Evolutionary conservation across 2,329 filamentous ascomycete species (phyloP).

Genomic region (Aspergillus viridinutans): DNA sequence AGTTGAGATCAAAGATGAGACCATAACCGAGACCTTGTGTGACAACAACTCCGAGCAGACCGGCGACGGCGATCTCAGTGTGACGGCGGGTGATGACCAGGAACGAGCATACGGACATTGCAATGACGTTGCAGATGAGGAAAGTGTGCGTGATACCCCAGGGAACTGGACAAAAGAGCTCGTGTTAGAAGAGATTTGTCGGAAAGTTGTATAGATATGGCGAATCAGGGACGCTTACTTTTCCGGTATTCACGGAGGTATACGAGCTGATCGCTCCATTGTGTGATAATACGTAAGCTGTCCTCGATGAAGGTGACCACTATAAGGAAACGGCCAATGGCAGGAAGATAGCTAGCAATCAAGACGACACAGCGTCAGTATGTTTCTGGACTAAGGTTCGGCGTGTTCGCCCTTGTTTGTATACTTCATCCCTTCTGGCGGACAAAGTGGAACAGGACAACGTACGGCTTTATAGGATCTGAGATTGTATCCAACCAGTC

Average conservation of each 20-base stretch:
- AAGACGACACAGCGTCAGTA: conserved; percentile 29
- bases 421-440: neutral
- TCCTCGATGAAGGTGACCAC: conserved; percentile 98
- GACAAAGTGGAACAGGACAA: conserved; percentile 23
- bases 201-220: neutral
- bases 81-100: conserved; percentile 90
- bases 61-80: conserved; percentile 87
- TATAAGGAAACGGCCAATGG: conserved; percentile 94
- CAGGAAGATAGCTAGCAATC: conserved; percentile 73
- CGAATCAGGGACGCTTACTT: conserved; percentile 58
- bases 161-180: conserved; percentile 61
- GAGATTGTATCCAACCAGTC: conserved; percentile 81
- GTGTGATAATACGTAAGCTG: conserved; percentile 89
- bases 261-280: conserved; percentile 91
- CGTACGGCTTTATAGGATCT: conserved; percentile 92
- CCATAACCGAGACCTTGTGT: conserved; percentile 95
- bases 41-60: conserved; percentile 85
- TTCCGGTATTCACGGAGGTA: conserved; percentile 90
- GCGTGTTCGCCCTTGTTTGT: conserved; percentile 12
- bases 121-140: conserved; percentile 82
- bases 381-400: neutral
- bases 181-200: conserved; percentile 16
- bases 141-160: conserved; percentile 86
- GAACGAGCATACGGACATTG: conserved; percentile 76
- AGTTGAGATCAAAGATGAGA: conserved; percentile 98